phyloP scores from a whole-genome alignment of 345 rosid species.

The Acer yangbiense region DNA sequence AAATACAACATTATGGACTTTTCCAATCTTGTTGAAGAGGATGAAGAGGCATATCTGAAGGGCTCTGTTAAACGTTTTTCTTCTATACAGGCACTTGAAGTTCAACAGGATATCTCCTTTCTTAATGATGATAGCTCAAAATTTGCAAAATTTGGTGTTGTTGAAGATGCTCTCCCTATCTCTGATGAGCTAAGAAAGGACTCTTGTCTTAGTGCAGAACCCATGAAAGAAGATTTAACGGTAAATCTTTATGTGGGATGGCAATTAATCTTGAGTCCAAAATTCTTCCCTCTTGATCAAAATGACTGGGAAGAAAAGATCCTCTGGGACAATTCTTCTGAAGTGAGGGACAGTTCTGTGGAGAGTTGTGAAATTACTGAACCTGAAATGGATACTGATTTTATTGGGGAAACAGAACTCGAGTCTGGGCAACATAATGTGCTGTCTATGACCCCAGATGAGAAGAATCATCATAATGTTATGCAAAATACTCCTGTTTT shows the following conservation, averaged over 20 bases:
- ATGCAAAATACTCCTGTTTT: conserved; percentile 42
- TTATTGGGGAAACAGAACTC: conserved; percentile 37
- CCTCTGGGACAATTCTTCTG: conserved; percentile 77
- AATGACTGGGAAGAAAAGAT: conserved; percentile 89
- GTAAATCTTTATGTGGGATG: conserved; percentile 43
- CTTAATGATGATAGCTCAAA: conserved; percentile 36
- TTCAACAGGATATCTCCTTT: conserved; percentile 46
- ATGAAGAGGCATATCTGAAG: conserved; percentile 78
- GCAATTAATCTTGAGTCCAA: conserved; percentile 51
- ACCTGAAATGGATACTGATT: conserved; percentile 35
- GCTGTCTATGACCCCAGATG: conserved; percentile 32
- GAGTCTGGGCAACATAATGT: conserved; percentile 36
- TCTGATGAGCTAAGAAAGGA: conserved; percentile 45
- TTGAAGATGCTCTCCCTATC: conserved; percentile 33
- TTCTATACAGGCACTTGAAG: conserved; percentile 32
- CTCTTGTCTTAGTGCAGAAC: conserved; percentile 15
- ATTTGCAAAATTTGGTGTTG: conserved; percentile 39
- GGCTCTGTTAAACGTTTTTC: conserved; percentile 47
- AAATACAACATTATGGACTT: conserved; percentile 55
- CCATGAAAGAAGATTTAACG: conserved; percentile 53
- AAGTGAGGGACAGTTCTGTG: conserved; percentile 38
- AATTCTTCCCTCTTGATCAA: conserved; percentile 79
- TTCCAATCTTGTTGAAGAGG: conserved; percentile 84
- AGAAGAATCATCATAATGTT: conserved; percentile 33
- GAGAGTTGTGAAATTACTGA: conserved; percentile 44